A percentile compares a stretch with the other conserved stretches of the same genome.
Evolutionary conservation across 2,329 filamentous ascomycete genomes (phyloP).

Genomic region (Alternaria gansuensis): DNA sequence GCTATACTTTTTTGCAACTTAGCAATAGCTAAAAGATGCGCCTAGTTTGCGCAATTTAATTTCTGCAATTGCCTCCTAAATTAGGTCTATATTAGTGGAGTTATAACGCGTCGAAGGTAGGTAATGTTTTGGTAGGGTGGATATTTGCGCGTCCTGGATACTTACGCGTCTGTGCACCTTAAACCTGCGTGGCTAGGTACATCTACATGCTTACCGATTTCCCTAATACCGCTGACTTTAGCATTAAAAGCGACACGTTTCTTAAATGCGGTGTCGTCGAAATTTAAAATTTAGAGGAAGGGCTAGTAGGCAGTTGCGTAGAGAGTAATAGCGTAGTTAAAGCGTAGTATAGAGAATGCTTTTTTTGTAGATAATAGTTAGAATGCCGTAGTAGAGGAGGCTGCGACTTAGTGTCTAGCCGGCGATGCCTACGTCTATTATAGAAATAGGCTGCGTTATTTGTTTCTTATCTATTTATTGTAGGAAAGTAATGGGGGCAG

Average conservation of each 20-base stretch:
- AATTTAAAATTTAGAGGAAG: slow-evolving; percentile 44
- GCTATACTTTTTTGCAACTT: too few species aligned
- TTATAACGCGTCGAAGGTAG: too few species aligned
- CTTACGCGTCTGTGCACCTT: too few species aligned
- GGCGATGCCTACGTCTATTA: slow-evolving; percentile 58
- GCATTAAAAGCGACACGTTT: slow-evolving; percentile 46
- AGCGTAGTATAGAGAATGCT: slow-evolving; percentile 32
- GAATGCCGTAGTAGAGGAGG: slow-evolving; percentile 47
- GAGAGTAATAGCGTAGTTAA: slow-evolving; percentile 55
- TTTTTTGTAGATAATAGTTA: slow-evolving; percentile 48
- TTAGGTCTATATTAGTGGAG: too few species aligned
- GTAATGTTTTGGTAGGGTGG: too few species aligned
- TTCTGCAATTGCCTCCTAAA: too few species aligned
- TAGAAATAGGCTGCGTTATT: slow-evolving; percentile 30
- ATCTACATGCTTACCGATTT: slow-evolving; percentile 18
- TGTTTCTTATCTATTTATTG: neutral
- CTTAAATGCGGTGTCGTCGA: slow-evolving; percentile 47
- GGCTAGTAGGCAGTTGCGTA: slow-evolving; percentile 44
- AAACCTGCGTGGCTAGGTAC: slow-evolving; percentile 11
- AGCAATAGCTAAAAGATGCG: too few species aligned
- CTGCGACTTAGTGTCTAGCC: slow-evolving; percentile 55
- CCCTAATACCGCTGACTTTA: slow-evolving; percentile 36
- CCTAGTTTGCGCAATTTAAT: too few species aligned
- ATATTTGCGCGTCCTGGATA: too few species aligned
- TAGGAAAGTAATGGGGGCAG: neutral